These are phyloP conservation scores for Entonaema liquescens DNA, from an alignment of 495 filamentous ascomycete species.

Conservation along the genomic window DNA sequence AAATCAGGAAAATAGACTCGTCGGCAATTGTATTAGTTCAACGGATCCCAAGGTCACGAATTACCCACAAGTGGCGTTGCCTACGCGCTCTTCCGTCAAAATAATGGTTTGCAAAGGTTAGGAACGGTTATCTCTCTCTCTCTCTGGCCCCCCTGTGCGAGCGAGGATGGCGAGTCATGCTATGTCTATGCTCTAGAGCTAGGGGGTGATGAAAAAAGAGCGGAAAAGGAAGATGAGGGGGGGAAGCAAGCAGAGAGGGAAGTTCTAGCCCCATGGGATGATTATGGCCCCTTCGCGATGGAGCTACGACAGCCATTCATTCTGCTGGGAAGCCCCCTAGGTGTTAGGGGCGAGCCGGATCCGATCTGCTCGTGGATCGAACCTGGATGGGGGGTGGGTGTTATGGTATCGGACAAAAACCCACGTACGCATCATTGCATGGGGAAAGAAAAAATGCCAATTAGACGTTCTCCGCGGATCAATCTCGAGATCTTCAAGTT, in stretches of 20 bases:
- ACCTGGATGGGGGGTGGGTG: background rate
- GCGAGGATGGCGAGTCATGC: slow-evolving; percentile 7
- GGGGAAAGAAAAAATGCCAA: background rate
- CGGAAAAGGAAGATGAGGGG: background rate
- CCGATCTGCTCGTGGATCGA: background rate
- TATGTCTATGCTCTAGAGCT: background rate
- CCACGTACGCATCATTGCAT: background rate
- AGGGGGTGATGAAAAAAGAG: background rate
- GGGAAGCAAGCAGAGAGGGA: background rate
- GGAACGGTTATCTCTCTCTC: background rate
- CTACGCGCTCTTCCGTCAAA: background rate
- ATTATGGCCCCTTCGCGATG: background rate
- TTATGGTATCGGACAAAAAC: background rate
- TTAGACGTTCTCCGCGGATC: background rate
- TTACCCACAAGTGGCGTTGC: background rate
- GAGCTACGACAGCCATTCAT: slow-evolving; percentile 3
- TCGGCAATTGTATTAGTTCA: slow-evolving; percentile 10
- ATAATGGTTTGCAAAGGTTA: background rate
- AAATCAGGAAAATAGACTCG: background rate
- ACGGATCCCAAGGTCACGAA: background rate
- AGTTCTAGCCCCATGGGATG: slow-evolving; percentile 13
- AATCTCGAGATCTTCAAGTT: background rate
- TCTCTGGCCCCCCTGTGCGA: background rate
- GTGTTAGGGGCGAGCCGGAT: slow-evolving; percentile 6
- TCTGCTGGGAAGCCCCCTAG: slow-evolving; percentile 14